These are phyloP conservation scores for Phytophthora pinifolia DNA, from an alignment of 352 stramenopile genomes.

Conservation along the genomic window DNA sequence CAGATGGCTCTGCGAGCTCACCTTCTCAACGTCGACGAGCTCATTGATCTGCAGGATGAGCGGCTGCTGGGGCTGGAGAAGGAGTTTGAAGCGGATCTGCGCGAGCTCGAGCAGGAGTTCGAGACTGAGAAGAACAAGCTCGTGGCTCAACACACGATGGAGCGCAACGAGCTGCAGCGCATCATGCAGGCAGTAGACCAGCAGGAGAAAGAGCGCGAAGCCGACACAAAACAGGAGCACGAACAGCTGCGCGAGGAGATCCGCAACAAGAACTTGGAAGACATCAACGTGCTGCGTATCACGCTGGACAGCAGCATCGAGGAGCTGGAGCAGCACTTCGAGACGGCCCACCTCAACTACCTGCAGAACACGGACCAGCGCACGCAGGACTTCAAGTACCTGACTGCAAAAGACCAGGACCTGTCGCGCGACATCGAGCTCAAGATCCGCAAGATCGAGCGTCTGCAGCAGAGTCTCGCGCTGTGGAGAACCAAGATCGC, in stretches of 20 bases:
- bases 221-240: conserved; percentile 74
- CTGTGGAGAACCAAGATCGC: conserved; percentile 92
- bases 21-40: conserved; percentile 89
- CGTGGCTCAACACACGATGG: conserved; percentile 55
- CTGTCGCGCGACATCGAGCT: conserved; percentile 92
- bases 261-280: conserved; percentile 94
- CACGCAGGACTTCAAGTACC: conserved; percentile 94
- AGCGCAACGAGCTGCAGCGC: conserved; percentile 78
- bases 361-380: conserved; percentile 93
- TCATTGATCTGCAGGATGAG: conserved; percentile 92
- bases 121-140: conserved; percentile 85
- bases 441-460: conserved; percentile 94
- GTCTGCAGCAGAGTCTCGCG: conserved; percentile 86
- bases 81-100: conserved; percentile 89
- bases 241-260: conserved; percentile 93
- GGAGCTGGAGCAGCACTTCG: conserved; percentile 94
- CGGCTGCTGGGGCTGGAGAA: conserved; percentile 88
- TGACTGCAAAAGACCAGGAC: conserved; percentile 92
- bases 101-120: conserved; percentile 84
- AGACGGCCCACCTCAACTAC: conserved; percentile 91
- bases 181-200: conserved; percentile 89
- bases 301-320: conserved; percentile 94
- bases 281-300: conserved; percentile 94
- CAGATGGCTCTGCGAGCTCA: conserved; percentile 90
- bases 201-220: conserved; percentile 80